Evolutionary conservation across 495 filamentous ascomycete species (phyloP), one percentile per base, ranked within the genome.

Genomic region (Lichina pygmaea): DNA sequence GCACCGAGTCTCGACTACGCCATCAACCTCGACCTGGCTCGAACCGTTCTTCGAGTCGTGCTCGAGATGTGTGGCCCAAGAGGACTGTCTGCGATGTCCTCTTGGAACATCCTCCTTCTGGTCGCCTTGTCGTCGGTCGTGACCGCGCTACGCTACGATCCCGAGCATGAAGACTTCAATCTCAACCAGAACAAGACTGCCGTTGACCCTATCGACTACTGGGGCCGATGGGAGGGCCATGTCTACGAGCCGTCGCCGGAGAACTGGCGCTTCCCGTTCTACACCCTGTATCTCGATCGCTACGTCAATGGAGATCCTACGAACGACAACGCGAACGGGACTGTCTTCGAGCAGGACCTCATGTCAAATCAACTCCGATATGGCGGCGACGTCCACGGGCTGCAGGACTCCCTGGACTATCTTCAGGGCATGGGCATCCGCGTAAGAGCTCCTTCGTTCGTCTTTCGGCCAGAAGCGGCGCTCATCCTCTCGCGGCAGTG

Each of bases 241-340:
- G 52, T 49, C 8, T 78, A 71, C 51, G 52, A 54, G 11, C 63
- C 66, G 0, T 80, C 77, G 0, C 77, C 78, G 0, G 51, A 57
- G 0, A 78, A 73, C 50, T 83, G 78, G 78, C 65, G 78, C 16
- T 66, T 83, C 48, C 78, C 78, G 0, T 70, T 79, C 48, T 83
- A 81, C 52, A 77, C 74, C 6, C 50, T 82, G 31, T 76, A 79
- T 48, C 56, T 81, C 1, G 78, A 83, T 52, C 63, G 76, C 30
- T 81, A 70, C 47, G 75, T 78, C 41, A 79, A 83, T 49, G 78
- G 78, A 11, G 71, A 83, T 46, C 77, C 78, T 0, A 61, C 60
- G 0, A 83, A 83, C 56, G 75, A 83, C 51, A 70, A 83, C 52
- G 64, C 65, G 15, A 82, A 83, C 55, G 45, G 45, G 15, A 46